Evolutionary conservation across 2,329 filamentous ascomycete genomes (phyloP).

Genomic region (Fusarium tupiense): DNA sequence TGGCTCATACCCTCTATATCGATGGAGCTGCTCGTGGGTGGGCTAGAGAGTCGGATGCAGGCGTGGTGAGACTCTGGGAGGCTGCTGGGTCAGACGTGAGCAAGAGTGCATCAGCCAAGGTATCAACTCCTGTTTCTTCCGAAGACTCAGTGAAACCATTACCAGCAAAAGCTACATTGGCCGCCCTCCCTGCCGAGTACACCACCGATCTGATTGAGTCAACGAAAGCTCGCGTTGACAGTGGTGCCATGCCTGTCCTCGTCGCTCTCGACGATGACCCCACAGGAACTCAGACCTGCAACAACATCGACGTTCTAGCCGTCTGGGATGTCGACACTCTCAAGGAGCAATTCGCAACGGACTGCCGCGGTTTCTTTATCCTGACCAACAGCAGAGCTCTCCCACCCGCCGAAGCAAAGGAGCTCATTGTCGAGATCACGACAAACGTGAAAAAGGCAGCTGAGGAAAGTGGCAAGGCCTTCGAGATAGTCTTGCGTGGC

Average conservation of each 20-base stretch:
- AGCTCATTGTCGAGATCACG: not conserved
- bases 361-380: not conserved
- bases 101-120: not conserved
- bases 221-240: not conserved
- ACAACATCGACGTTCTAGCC: constrained; percentile 64
- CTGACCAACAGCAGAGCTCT: not conserved
- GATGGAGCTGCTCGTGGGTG: not conserved
- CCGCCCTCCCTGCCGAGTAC: not conserved
- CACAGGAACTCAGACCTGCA: constrained; percentile 70
- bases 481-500: not conserved
- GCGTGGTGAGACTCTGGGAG: not conserved
- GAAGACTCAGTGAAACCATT: not conserved
- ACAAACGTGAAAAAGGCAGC: not conserved
- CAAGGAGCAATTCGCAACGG: not conserved
- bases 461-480: not conserved
- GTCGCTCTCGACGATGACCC: constrained; percentile 64
- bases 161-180: not conserved
- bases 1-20: not conserved
- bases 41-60: not conserved
- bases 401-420: not conserved
- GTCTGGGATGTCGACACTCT: constrained; percentile 61
- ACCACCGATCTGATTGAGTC: not conserved
- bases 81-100: not conserved
- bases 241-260: not conserved
- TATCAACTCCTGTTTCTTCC: not conserved